A percentile compares a stretch with the other conserved stretches of the same genome.
Evolutionary conservation across 2,329 filamentous ascomycete species (phyloP).

Genomic region (Claviceps arundinis): DNA sequence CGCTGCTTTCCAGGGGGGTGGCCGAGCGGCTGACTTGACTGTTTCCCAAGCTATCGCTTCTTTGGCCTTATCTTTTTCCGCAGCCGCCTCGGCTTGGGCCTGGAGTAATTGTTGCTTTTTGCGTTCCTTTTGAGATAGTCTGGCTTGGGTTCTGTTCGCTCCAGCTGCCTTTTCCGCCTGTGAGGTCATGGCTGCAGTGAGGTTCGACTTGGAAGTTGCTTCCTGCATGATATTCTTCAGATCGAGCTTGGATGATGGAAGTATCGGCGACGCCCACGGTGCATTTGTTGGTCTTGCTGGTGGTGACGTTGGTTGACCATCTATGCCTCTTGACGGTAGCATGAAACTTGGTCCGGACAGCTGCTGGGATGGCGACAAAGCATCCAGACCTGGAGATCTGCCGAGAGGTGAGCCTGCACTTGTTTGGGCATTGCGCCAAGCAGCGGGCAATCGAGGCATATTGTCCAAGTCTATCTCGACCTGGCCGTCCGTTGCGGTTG

Average conservation of each 20-base stretch:
- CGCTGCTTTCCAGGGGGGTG: constrained; percentile 55
- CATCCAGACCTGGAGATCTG: background rate
- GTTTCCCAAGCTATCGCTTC: constrained; percentile 32
- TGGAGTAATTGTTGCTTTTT: constrained; percentile 69
- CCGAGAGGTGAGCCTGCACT: background rate
- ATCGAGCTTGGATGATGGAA: constrained; percentile 52
- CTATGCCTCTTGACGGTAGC: background rate
- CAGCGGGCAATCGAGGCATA: constrained; percentile 17
- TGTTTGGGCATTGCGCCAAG: constrained; percentile 14
- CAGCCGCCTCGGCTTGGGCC: constrained; percentile 29
- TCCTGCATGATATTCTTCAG: constrained; percentile 65
- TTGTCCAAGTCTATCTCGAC: constrained; percentile 15
- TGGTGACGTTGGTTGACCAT: background rate
- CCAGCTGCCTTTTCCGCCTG: constrained; percentile 30
- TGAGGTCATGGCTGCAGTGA: constrained; percentile 41
- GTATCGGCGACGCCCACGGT: constrained; percentile 36
- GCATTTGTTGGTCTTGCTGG: constrained; percentile 15
- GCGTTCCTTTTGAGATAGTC: constrained; percentile 82
- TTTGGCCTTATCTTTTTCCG: constrained; percentile 17
- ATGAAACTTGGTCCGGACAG: background rate
- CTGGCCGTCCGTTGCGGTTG: constrained; percentile 8
- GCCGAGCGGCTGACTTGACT: constrained; percentile 22
- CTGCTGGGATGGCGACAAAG: background rate
- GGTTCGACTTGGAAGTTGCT: constrained; percentile 35
- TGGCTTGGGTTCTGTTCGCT: constrained; percentile 31